Evolutionary conservation across 2,329 filamentous ascomycete genomes (phyloP).

Genomic region (Gremmenia infestans): DNA sequence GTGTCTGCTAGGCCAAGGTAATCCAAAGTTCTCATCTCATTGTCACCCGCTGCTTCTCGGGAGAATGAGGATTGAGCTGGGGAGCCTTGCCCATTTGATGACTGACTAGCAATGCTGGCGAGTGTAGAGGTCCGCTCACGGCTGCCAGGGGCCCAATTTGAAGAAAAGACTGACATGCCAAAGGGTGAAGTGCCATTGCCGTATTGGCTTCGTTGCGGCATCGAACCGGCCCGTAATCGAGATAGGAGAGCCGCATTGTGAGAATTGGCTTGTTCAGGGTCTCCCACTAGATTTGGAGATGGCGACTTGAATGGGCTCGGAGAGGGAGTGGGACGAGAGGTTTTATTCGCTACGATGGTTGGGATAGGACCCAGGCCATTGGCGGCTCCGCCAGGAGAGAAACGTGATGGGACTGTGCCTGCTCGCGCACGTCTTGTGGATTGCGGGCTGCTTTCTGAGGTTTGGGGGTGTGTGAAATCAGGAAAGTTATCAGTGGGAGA

Average conservation of each 20-base stretch:
- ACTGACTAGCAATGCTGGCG: constrained; percentile 75
- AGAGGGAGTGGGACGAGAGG: constrained; percentile 78
- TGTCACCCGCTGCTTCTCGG: constrained; percentile 76
- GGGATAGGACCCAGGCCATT: constrained; percentile 45
- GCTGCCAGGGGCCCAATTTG: constrained; percentile 69
- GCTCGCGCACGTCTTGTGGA: constrained; percentile 73
- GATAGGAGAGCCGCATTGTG: constrained; percentile 73
- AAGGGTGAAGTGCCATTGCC: constrained; percentile 61
- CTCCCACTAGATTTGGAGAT: constrained; percentile 48
- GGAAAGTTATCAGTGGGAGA: constrained; percentile 95
- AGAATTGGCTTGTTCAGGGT: constrained; percentile 37
- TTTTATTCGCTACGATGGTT: constrained; percentile 61
- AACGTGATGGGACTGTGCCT: constrained; percentile 92
- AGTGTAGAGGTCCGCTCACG: constrained; percentile 84
- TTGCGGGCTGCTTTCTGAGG: constrained; percentile 61
- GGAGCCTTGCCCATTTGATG: constrained; percentile 85
- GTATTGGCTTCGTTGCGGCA: constrained; percentile 81
- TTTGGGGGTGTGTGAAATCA: constrained; percentile 71
- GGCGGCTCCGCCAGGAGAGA: constrained; percentile 69
- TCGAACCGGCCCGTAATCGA: constrained; percentile 83
- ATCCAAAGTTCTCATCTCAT: constrained; percentile 86
- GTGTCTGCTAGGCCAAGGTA: constrained; percentile 94
- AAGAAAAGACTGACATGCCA: constrained; percentile 81
- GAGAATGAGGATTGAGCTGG: constrained; percentile 84
- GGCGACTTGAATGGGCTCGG: constrained; percentile 79